Evolutionary conservation across 2,329 filamentous ascomycete species (phyloP).

Genomic region (Furcasterigmium furcatum): DNA sequence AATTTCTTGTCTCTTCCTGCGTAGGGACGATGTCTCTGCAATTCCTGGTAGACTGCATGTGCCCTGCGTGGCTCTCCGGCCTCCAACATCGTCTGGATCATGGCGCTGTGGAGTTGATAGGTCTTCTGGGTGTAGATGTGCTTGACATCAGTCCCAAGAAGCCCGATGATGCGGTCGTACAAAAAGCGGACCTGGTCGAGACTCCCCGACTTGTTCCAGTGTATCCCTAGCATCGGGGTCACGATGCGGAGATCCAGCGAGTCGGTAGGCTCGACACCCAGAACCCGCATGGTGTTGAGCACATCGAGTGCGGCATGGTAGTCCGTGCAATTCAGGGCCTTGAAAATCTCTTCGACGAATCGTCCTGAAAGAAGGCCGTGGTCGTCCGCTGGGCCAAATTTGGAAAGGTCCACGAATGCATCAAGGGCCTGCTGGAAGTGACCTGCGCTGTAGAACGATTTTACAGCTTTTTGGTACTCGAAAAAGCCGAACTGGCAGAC

Average conservation of each 20-base stretch:
- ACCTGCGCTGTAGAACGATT: not conserved
- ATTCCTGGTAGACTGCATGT: not conserved
- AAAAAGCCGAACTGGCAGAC: not conserved
- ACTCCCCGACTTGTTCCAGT: too few relatives aligned
- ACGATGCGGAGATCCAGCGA: too few relatives aligned
- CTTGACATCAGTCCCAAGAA: too few relatives aligned
- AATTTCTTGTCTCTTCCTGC: too few relatives aligned
- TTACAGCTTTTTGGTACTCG: constrained; percentile 5
- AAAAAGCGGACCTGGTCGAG: too few relatives aligned
- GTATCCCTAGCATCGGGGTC: too few relatives aligned
- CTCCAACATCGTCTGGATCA: constrained; percentile 7
- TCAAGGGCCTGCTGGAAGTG: constrained; percentile 9
- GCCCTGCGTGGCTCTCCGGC: constrained; percentile 5
- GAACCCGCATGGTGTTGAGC: not conserved
- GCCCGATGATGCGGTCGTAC: too few relatives aligned
- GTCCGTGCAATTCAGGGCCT: not conserved
- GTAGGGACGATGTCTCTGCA: too few relatives aligned
- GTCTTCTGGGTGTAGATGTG: too few relatives aligned
- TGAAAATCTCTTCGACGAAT: not conserved
- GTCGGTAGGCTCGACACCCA: not conserved
- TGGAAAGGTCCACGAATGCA: constrained; percentile 5
- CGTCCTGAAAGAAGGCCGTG: not conserved
- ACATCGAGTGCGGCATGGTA: not conserved
- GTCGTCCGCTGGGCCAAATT: not conserved
- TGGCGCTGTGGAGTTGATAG: too few relatives aligned